Base-by-base conservation (phyloP, 2,329 filamentous ascomycete genomes). In the Byssothecium circinans region DNA sequence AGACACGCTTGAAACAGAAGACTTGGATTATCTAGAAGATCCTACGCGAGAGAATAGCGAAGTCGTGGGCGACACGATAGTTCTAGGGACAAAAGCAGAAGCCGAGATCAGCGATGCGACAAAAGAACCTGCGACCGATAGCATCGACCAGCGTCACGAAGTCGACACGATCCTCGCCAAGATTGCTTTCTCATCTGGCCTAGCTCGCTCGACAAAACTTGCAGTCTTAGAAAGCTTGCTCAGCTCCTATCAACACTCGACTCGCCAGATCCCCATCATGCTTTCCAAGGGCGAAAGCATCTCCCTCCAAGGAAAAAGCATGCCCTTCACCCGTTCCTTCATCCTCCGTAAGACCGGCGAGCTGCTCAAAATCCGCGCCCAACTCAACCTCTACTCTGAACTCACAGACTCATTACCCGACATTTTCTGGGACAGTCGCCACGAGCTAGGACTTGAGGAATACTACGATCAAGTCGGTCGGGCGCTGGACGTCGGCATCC, bases 371-470 rank as follows among this genome's bases (percentile, higher is more conserved):
- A 84, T 97, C 42, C 86, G 94, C 38, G 92, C 92, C 1, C 91
- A 96, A 64, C 80, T 99, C 40, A 99, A 99, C 67, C 87, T 97
- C 60, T 97, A 97, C 75, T 95, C 90, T 1, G 94, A 97, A 71
- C 82, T 99, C 27, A 97, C 94, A 0, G 94, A 99, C 73, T 90
- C 89, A 15, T 80, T 97, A 15, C 94, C 94, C 0, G 94, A 99
- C 72, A 84, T 97, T 37, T 96, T 99, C 74, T 99, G 94, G 94
- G 94, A 99, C 70, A 88, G 83, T 59, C 82, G 85, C 41, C 87
- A 94, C 60, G 91, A 96, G 69, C 82, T 96, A 2, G 89, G 91
- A 0, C 79, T 99, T 2, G 94, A 96, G 70, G 88, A 87, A 23
- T 97, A 96, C 74, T 99, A 97, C 70, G 91, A 96, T 58, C 88